Percentiles rank a stretch among this genome's conserved stretches.
phyloP scores from a whole-genome alignment of 2,329 filamentous ascomycete genomes.

The Penicillium sumatraense region DNA sequence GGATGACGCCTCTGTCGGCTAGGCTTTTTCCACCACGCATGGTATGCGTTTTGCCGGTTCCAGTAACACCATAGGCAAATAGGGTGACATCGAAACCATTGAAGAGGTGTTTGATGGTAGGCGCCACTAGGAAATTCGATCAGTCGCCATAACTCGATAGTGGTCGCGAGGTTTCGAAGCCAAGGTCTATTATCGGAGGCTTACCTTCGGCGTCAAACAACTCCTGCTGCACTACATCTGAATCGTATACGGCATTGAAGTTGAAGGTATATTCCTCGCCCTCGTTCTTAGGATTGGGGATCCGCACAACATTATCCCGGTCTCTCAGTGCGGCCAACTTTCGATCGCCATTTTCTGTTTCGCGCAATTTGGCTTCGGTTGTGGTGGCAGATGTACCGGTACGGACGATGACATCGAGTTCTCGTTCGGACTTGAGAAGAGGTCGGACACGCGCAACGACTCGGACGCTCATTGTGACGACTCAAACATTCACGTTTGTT shows the following conservation, averaged over 20 bases:
- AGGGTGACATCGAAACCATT: slow-evolving; percentile 81
- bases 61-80: slow-evolving; percentile 91
- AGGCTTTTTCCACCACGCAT: slow-evolving; percentile 91
- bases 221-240: slow-evolving; percentile 77
- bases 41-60: slow-evolving; percentile 93
- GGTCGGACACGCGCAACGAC: slow-evolving; percentile 92
- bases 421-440: slow-evolving; percentile 80
- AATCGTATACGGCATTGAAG: slow-evolving; percentile 91
- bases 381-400: slow-evolving; percentile 54
- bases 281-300: slow-evolving; percentile 93
- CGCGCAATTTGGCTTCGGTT: slow-evolving; percentile 24
- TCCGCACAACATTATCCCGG: slow-evolving; percentile 73
- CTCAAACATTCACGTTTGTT: slow-evolving; percentile 15
- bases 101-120: slow-evolving; percentile 90
- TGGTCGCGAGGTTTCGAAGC: neutral
- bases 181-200: slow-evolving; percentile 26
- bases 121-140: slow-evolving; percentile 66
- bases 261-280: slow-evolving; percentile 90
- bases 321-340: slow-evolving; percentile 49
- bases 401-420: slow-evolving; percentile 85
- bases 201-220: slow-evolving; percentile 88
- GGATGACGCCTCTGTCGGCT: slow-evolving; percentile 85
- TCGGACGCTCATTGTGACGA: slow-evolving; percentile 61
- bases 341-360: slow-evolving; percentile 28
- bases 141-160: slow-evolving; percentile 16